phyloP scores from a whole-genome alignment of 768 basidiomycete genomes.

The Panellus pusillus region DNA sequence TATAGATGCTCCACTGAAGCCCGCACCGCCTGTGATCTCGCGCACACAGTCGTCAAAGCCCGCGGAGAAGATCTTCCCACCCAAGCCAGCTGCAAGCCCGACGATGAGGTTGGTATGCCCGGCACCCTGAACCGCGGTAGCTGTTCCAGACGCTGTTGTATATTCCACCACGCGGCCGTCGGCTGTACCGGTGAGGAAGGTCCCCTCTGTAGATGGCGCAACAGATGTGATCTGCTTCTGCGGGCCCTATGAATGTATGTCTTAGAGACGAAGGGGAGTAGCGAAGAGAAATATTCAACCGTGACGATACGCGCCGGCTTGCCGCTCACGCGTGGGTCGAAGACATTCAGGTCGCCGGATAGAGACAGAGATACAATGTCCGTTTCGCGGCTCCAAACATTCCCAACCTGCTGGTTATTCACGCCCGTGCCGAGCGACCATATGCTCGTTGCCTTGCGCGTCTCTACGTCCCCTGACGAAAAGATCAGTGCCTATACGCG shows the following conservation, averaged over 20 bases:
- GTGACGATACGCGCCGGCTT: conserved; percentile 62
- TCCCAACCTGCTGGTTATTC: conserved; percentile 82
- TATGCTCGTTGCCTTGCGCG: conserved; percentile 60
- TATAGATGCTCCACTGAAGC: conserved; percentile 53
- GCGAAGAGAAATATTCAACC: conserved; percentile 37
- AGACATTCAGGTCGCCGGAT: conserved; percentile 76
- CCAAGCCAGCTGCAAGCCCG: conserved; percentile 51
- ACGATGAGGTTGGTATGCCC: conserved; percentile 74
- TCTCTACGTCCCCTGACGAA: conserved; percentile 76
- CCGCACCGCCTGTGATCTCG: conserved; percentile 53
- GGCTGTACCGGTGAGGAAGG: conserved; percentile 79
- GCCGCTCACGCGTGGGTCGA: conserved; percentile 70
- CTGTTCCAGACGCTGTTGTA: conserved; percentile 47
- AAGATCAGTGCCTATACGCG: background rate
- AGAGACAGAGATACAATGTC: conserved; percentile 83
- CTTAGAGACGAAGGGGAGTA: background rate
- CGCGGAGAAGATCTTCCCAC: conserved; percentile 59
- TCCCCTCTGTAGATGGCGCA: conserved; percentile 42
- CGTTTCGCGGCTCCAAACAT: conserved; percentile 72
- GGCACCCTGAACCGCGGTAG: conserved; percentile 52
- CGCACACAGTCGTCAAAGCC: conserved; percentile 82
- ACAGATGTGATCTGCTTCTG: conserved; percentile 79
- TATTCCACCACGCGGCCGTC: conserved; percentile 77
- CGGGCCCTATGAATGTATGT: conserved; percentile 55
- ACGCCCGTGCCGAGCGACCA: conserved; percentile 79